Conservation (phyloP, 2,329 filamentous ascomycete genomes). For the Parafenestella ontariensis region DNA sequence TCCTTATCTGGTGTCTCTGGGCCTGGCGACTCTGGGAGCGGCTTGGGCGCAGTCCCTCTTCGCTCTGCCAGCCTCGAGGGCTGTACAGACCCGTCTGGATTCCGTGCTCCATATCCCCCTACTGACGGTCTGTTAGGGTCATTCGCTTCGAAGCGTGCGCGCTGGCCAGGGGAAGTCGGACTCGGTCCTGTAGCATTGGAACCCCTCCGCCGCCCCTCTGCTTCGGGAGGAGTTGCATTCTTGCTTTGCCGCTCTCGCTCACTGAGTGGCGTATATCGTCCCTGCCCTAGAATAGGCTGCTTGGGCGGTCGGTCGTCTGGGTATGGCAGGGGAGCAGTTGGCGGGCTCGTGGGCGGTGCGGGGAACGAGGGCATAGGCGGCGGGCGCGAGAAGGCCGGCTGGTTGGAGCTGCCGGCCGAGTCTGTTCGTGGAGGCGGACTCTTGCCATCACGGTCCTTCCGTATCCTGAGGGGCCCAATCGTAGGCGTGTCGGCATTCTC, state of each 20-base stretch:
- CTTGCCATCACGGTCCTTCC: conserved; percentile 69
- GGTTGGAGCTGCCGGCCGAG: conserved; percentile 70
- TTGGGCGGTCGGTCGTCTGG: conserved; percentile 52
- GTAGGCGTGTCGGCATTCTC: conserved; percentile 72
- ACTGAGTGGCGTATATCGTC: conserved; percentile 46
- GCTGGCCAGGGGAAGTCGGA: conserved; percentile 40
- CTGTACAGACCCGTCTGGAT: conserved; percentile 47
- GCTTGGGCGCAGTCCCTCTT: conserved; percentile 80
- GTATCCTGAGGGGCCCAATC: conserved; percentile 83
- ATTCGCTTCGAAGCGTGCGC: conserved; percentile 55
- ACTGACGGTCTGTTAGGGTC: conserved; percentile 58
- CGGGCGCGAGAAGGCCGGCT: conserved; percentile 47
- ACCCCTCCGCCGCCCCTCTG: conserved; percentile 39
- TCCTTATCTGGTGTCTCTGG: conserved; percentile 78
- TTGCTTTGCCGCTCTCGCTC: conserved; percentile 44
- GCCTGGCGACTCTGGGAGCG: conserved; percentile 81
- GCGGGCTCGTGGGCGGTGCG: conserved; percentile 57
- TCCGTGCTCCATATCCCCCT: conserved; percentile 52
- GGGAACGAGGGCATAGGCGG: conserved; percentile 71
- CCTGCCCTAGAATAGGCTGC: conserved; percentile 27
- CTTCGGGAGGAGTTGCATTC: conserved; percentile 44
- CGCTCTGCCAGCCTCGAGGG: conserved; percentile 77
- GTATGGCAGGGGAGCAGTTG: conserved; percentile 54
- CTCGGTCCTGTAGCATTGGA: conserved; percentile 38
- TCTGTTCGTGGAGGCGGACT: conserved; percentile 59